A percentile compares a stretch with the other conserved stretches of the same genome.
Conservation (phyloP, 805 yeast species). For the Candida palmyrensis region DNA sequence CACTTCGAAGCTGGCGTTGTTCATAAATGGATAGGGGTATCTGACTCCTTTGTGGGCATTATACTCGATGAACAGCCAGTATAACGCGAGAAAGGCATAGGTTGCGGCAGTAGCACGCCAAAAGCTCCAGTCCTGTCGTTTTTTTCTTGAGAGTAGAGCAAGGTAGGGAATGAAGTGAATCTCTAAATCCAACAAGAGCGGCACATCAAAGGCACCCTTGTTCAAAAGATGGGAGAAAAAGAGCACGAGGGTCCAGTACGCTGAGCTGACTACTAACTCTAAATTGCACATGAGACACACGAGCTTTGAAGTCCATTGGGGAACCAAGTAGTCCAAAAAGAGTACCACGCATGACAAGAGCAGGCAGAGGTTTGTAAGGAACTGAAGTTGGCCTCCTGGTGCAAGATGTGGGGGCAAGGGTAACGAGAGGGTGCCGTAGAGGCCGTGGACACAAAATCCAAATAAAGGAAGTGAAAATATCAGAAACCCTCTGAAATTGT, state of each 20-base stretch:
- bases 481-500: too few species aligned
- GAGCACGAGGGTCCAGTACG: constrained; percentile 18
- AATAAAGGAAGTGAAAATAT: too few species aligned
- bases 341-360: constrained; percentile 5
- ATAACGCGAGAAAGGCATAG: constrained; percentile 8
- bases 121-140: not conserved
- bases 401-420: constrained; percentile 15
- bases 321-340: constrained; percentile 1
- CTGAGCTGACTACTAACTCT: constrained; percentile 18
- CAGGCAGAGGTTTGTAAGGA: constrained; percentile 18
- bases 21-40: constrained; percentile 17
- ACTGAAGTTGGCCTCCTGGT: constrained; percentile 19
- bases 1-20: constrained; percentile 1
- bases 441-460: constrained; percentile 9
- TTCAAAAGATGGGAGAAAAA: constrained; percentile 14
- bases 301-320: not conserved
- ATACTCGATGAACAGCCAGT: constrained; percentile 14
- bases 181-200: constrained; percentile 14
- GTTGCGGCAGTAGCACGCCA: constrained; percentile 4
- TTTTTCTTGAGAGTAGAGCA: constrained; percentile 9
- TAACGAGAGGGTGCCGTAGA: constrained; percentile 10
- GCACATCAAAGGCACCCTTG: constrained; percentile 12
- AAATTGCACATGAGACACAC: constrained; percentile 12
- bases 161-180: constrained; percentile 23
- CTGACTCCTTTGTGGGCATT: constrained; percentile 5